phyloP scores from a whole-genome alignment of 441 rosid genomes.

The Francoa sonchifolia region DNA sequence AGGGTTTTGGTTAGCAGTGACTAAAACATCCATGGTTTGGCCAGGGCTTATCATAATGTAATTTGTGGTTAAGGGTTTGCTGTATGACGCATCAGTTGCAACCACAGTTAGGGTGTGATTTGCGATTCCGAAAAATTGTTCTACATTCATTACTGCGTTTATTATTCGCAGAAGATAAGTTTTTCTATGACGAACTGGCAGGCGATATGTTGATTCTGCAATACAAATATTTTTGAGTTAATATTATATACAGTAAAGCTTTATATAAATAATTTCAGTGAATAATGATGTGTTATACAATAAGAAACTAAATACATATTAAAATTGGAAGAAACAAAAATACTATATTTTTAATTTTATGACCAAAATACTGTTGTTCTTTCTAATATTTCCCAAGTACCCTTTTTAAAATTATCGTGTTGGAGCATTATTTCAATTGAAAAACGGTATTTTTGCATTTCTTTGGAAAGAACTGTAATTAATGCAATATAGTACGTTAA shows the following conservation, averaged over 20 bases:
- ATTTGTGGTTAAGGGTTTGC: slow-evolving; percentile 4
- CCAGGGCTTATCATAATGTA: slow-evolving; percentile 14
- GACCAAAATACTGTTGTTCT: too few relatives aligned
- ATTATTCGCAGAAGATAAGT: slow-evolving; percentile 41
- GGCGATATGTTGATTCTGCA: slow-evolving; percentile 15
- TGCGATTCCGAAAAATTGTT: slow-evolving; percentile 44
- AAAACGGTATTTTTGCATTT: too few relatives aligned
- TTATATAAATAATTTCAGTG: not conserved
- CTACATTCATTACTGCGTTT: slow-evolving; percentile 43
- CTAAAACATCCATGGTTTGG: slow-evolving; percentile 12
- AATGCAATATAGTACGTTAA: too few relatives aligned
- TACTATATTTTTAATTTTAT: too few relatives aligned
- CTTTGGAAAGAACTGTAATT: too few relatives aligned
- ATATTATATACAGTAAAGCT: not conserved
- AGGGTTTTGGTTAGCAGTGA: not conserved
- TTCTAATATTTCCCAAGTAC: too few relatives aligned
- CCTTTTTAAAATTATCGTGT: too few relatives aligned
- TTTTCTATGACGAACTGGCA: slow-evolving; percentile 24
- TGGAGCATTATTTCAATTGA: too few relatives aligned
- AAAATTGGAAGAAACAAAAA: too few relatives aligned
- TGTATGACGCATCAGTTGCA: slow-evolving; percentile 12
- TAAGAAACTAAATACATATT: too few relatives aligned
- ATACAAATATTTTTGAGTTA: not conserved
- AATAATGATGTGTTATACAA: too few relatives aligned
- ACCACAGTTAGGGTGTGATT: slow-evolving; percentile 29